These are phyloP conservation scores for Balansia obtecta DNA, from an alignment of 2,329 filamentous ascomycete genomes.

Conservation along the genomic window DNA sequence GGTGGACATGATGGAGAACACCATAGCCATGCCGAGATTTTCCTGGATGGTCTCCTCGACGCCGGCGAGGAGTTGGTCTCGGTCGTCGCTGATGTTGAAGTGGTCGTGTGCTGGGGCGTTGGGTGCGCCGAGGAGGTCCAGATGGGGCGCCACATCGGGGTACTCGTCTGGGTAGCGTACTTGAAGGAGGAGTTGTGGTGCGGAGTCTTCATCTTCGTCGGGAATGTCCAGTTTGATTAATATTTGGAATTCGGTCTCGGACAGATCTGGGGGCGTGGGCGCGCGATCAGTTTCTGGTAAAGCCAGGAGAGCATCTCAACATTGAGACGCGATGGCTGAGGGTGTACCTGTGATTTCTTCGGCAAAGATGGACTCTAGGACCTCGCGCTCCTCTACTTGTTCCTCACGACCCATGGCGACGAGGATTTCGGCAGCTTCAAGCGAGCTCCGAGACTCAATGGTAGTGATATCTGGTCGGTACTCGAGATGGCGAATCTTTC, in stretches of 20 bases:
- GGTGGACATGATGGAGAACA: conserved; percentile 79
- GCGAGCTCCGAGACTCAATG: background rate
- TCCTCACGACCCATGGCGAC: conserved; percentile 61
- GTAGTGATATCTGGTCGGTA: background rate
- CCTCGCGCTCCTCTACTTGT: conserved; percentile 89
- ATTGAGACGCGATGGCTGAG: background rate
- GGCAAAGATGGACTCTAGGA: conserved; percentile 95
- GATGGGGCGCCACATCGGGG: conserved; percentile 71
- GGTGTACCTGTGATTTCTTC: conserved; percentile 80
- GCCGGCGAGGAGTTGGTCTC: conserved; percentile 55
- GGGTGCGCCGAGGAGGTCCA: conserved; percentile 66
- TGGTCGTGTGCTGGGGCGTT: conserved; percentile 57
- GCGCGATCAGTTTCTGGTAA: background rate
- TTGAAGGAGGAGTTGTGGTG: conserved; percentile 65
- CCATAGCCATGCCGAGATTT: conserved; percentile 93
- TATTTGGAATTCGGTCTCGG: conserved; percentile 80
- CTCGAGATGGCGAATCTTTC: background rate
- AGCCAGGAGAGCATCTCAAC: too few species aligned
- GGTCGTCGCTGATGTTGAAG: conserved; percentile 73
- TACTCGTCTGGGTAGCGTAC: conserved; percentile 86
- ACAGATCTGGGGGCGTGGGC: conserved; percentile 53
- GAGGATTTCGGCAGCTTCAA: background rate
- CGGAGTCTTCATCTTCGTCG: conserved; percentile 47
- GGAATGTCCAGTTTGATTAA: conserved; percentile 71
- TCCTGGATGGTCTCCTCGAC: conserved; percentile 72